Evolutionary conservation across 1,284 basidiomycete genomes (phyloP).

Genomic region (Tranzscheliella williamsii): DNA sequence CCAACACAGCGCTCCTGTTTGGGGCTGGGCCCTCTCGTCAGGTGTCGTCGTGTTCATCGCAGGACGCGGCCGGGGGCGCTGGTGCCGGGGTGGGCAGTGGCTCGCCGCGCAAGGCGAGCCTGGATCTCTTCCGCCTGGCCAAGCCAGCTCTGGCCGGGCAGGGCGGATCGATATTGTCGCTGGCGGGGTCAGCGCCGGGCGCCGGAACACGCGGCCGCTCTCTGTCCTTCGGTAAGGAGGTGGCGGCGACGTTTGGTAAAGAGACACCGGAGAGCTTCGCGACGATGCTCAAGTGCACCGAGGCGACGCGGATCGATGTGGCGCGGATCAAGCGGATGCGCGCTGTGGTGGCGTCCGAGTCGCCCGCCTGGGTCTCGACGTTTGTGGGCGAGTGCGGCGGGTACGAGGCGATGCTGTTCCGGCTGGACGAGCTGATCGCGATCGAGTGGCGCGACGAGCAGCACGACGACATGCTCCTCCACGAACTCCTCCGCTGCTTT

Average conservation of each 20-base stretch:
- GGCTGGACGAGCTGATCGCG: conserved; percentile 88
- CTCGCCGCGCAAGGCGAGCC: conserved; percentile 10
- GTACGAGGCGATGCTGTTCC: conserved; percentile 77
- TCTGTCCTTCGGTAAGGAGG: conserved; percentile 32
- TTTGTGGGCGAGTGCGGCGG: conserved; percentile 77
- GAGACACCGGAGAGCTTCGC: conserved; percentile 42
- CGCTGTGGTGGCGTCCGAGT: conserved; percentile 51
- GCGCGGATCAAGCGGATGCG: conserved; percentile 46
- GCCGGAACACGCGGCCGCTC: conserved; percentile 9
- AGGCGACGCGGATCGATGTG: conserved; percentile 31
- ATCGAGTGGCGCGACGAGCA: conserved; percentile 99
- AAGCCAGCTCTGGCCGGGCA: conserved; percentile 32
- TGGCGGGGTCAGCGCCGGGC: conserved; percentile 14
- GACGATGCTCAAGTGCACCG: conserved; percentile 42
- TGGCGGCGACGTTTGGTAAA: conserved; percentile 16
- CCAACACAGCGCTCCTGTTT: conserved; percentile 32
- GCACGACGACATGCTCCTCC: conserved; percentile 90
- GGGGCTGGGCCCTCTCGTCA: conserved; percentile 30
- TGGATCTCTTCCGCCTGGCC: conserved; percentile 28
- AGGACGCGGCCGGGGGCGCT: no score
- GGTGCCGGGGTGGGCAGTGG: conserved; percentile 5
- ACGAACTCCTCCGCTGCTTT: conserved; percentile 89
- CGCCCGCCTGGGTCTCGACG: conserved; percentile 80
- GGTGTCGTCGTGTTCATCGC: conserved; percentile 19
- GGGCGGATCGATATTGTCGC: conserved; percentile 30